Evolutionary conservation across 2,329 filamentous ascomycete genomes (phyloP), one percentile per base, ranked within the genome.

Genomic region (Diplodia mutila): DNA sequence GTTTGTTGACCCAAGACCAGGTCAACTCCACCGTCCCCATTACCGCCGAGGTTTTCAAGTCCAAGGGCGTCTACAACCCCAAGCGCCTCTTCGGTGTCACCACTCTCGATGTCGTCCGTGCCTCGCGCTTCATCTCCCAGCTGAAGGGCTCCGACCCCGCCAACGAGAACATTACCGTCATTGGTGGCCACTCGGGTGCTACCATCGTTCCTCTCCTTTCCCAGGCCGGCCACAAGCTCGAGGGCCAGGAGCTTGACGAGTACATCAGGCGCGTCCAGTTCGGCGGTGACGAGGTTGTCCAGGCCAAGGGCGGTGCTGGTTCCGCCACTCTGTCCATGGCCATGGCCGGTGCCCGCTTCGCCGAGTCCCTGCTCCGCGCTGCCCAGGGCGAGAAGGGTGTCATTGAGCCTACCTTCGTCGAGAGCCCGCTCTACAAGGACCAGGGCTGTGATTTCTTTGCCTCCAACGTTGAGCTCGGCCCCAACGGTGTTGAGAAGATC

Each of bases 21-120:
- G 87, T 99, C 85, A 99, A 99, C 93, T 97, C 93, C 76, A 99
- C 95, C 79, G 95, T 99, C 78, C 95, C 95, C 81, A 99, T 99
- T 85, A 90, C 90, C 80, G 90, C 93, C 80, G 95, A 98, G 89
- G 90, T 98, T 80, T 97, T 94, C 92, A 98, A 98, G 91, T 85
- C 88, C 81, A 87, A 85, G 76, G 93, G 93, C 75, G 94, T 98
- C 85, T 99, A 97, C 90, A 94, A 99, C 90, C 94, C 95, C 83
- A 96, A 96, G 90, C 92, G 92, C 79, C 92, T 99, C 76, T 99
- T 99, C 85, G 95, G 95, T 87, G 95, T 99, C 80, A 99, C 95
- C 84, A 98, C 95, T 78, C 93, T 99, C 78, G 95, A 99, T 78
- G 94, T 98, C 72, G 95, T 99, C 83, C 95, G 95, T 80, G 94